phyloP scores from a whole-genome alignment of 2,329 filamentous ascomycete species.

The Talaromyces sp. region DNA sequence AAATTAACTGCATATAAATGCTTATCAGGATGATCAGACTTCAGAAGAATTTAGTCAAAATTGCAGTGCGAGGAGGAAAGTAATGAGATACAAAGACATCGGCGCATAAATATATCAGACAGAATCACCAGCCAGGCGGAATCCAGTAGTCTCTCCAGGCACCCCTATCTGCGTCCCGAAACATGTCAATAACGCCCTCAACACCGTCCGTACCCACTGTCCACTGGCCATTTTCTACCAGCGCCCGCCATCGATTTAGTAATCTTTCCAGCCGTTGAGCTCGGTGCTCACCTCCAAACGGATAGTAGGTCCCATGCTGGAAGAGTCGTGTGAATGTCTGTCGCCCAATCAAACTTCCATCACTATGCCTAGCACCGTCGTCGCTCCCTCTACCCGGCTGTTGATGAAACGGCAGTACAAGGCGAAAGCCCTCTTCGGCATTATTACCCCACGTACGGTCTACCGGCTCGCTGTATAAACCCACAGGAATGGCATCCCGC shows the following conservation, averaged over 20 bases:
- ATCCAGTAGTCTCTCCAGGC: conserved; percentile 22
- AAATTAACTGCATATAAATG: neutral
- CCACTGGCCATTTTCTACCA: conserved; percentile 24
- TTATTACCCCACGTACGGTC: neutral
- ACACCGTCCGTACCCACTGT: conserved; percentile 22
- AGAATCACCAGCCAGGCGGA: conserved; percentile 7
- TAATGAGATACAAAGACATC: neutral
- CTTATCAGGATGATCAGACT: neutral
- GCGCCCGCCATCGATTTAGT: conserved; percentile 20
- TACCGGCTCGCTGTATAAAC: conserved; percentile 13
- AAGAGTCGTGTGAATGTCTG: conserved; percentile 15
- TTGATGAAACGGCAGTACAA: conserved; percentile 12
- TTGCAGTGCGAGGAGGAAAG: neutral
- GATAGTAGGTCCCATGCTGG: conserved; percentile 12
- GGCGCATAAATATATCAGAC: neutral
- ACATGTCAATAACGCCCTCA: conserved; percentile 22
- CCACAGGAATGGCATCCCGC: neutral
- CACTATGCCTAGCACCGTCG: conserved; percentile 27
- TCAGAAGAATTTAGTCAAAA: neutral
- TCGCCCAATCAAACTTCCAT: conserved; percentile 19
- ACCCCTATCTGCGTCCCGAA: conserved; percentile 20
- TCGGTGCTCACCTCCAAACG: conserved; percentile 17
- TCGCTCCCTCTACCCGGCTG: neutral
- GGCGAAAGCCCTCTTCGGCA: conserved; percentile 15
- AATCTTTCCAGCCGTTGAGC: conserved; percentile 21